A percentile compares a stretch with the other conserved stretches of the same genome.
These are phyloP conservation scores for Aspergillus quadricinctus DNA, from an alignment of 2,329 filamentous ascomycete species.

Conservation along the genomic window DNA sequence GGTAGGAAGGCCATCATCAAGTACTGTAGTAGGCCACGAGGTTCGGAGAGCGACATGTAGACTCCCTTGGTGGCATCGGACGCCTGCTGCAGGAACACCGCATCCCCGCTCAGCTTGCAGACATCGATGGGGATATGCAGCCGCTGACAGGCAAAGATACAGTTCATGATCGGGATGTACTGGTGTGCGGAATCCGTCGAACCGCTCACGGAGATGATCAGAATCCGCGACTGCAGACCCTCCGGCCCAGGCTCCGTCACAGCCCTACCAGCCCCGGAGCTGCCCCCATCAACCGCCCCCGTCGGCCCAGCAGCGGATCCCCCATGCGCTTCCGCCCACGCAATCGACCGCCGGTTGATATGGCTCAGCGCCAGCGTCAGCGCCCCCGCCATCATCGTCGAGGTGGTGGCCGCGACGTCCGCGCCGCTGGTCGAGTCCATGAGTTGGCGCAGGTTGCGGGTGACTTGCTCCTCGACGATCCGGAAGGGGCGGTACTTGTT, in stretches of 20 bases:
- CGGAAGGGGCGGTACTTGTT: constrained; percentile 96
- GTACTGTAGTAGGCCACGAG: constrained; percentile 77
- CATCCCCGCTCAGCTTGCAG: constrained; percentile 75
- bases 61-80: constrained; percentile 67
- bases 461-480: constrained; percentile 75
- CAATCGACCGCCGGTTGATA: constrained; percentile 76
- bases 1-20: constrained; percentile 92
- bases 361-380: constrained; percentile 84
- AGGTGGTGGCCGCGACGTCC: constrained; percentile 60
- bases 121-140: constrained; percentile 88
- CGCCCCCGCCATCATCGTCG: constrained; percentile 85
- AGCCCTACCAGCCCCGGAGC: constrained; percentile 19
- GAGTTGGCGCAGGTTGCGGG: constrained; percentile 68
- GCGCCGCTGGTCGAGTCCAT: constrained; percentile 62
- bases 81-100: constrained; percentile 92
- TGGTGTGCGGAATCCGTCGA: constrained; percentile 81
- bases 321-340: constrained; percentile 56
- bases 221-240: constrained; percentile 71
- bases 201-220: constrained; percentile 85
- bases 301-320: constrained; percentile 34
- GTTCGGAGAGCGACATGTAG: constrained; percentile 60
- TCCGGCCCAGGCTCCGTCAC: constrained; percentile 26
- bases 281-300: constrained; percentile 29
- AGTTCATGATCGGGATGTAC: constrained; percentile 98
- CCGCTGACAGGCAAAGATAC: constrained; percentile 90